Conservation (phyloP, 768 basidiomycete species). For the Pleurotus pulmonarius region DNA sequence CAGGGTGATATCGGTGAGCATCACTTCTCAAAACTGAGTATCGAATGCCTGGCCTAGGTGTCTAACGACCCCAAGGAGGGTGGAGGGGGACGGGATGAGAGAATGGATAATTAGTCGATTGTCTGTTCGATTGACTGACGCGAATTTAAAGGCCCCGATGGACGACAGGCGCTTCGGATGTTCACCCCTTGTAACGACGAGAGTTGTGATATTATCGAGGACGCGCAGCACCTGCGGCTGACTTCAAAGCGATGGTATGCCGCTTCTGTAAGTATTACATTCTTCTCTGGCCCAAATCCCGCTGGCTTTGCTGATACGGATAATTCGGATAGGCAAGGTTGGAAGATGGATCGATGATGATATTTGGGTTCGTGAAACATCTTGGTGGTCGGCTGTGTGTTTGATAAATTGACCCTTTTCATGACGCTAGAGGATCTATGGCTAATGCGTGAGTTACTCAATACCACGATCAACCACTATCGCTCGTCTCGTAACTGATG, state of each 20-base stretch:
- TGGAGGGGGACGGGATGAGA: too few species aligned
- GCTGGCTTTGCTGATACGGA: too few species aligned
- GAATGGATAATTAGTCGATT: too few species aligned
- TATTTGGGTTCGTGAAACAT: not conserved
- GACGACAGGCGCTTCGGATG: slow-evolving; percentile 31
- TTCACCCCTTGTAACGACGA: slow-evolving; percentile 34
- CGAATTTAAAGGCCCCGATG: slow-evolving; percentile 14
- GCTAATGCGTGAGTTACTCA: not conserved
- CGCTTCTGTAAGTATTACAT: slow-evolving; percentile 25
- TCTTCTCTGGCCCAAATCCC: not conserved
- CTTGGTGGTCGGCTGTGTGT: not conserved
- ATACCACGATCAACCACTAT: not conserved
- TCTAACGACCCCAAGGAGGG: too few species aligned
- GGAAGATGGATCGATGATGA: not conserved
- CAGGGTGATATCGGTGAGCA: not conserved
- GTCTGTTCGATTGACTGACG: not conserved
- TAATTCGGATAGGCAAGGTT: too few species aligned
- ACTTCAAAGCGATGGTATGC: slow-evolving; percentile 38
- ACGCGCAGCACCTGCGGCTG: slow-evolving; percentile 27
- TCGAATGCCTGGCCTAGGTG: too few species aligned
- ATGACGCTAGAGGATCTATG: not conserved
- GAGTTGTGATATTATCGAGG: slow-evolving; percentile 31
- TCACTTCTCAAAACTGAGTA: not conserved
- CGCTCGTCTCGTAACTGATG: not conserved
- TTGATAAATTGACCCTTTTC: not conserved